Base-by-base conservation (phyloP, 2,329 filamentous ascomycete genomes). In the Aspergillus arachidicola region DNA sequence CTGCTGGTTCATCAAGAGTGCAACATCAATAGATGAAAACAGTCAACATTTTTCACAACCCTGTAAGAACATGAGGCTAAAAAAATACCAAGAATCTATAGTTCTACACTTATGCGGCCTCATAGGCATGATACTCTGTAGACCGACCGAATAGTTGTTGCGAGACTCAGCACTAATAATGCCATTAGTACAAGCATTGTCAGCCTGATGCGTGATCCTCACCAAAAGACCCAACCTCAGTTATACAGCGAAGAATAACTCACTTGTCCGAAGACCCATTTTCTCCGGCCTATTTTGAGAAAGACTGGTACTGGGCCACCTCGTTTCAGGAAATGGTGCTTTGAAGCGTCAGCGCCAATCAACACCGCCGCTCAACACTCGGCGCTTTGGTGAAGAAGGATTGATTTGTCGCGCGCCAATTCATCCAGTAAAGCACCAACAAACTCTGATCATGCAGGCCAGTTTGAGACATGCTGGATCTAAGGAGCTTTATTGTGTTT, bases 371-470 rank as follows among this genome's bases (percentile, higher is more conserved):
- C 32, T 23, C 51, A 36, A 5, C 21, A 9, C 6, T 55, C n/a
- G 32, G 32, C 51, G 51, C 32, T 23, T 55, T 55, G 21, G 28
- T 26, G 51, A 34, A 38, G 51, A 14, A 55, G 32, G 1, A 28
- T 57, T 51, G 48, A 51, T 58, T 68, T 68, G 62, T 65, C 66
- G 66, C 66, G 66, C 66, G 66, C 64, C 61, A 65, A 60, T 23
- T 57, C 59, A 48, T 54, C 51, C 46, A 53, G 26, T 57, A 53
- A 38, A 58, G 41, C 59, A 57, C 64, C 66, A 68, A 66, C 61
- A 55, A 41, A 53, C 59, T 30, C 43, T 7, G 11, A 1, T 59
- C 51, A 9, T 43, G 21, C 45, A 61, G 19, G 19, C 38, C 61
- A 34, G 34, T 23, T 26, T 59, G 38, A 23, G 32, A 55, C 32